Conservation (phyloP, 768 basidiomycete species). For the Kwoniella sp. region DNA sequence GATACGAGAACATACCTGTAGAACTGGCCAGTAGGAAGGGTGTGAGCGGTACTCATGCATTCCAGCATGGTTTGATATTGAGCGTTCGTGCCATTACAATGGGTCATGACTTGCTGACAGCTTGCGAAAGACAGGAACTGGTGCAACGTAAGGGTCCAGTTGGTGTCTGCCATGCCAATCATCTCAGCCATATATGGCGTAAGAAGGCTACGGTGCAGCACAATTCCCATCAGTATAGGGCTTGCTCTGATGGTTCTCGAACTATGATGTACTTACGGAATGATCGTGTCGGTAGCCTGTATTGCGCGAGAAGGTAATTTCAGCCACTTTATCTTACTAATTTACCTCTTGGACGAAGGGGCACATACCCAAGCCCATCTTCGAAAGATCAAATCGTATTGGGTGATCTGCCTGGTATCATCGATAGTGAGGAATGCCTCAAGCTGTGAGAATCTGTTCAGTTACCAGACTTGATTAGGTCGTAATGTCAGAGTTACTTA, state of each 20-base stretch:
- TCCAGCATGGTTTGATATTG: constrained; percentile 25
- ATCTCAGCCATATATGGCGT: constrained; percentile 36
- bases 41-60: background rate
- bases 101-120: constrained; percentile 18
- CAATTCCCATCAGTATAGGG: too few relatives aligned
- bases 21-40: constrained; percentile 9
- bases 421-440: constrained; percentile 28
- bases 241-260: background rate
- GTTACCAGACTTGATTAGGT: background rate
- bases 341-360: background rate
- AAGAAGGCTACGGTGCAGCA: too few relatives aligned
- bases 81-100: constrained; percentile 29
- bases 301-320: too few relatives aligned
- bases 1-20: constrained; percentile 4
- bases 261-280: constrained; percentile 9
- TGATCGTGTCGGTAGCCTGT: constrained; percentile 29
- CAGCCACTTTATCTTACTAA: background rate
- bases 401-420: constrained; percentile 21
- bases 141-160: constrained; percentile 22
- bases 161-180: constrained; percentile 17
- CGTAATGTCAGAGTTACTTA: constrained; percentile 1
- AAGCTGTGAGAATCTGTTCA: constrained; percentile 9
- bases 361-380: constrained; percentile 30
- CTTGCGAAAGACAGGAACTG: constrained; percentile 27
- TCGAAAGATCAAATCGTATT: constrained; percentile 31